Base-by-base conservation (phyloP, 192 early-diverging fungal genomes). In the Mortierella antarctica region DNA sequence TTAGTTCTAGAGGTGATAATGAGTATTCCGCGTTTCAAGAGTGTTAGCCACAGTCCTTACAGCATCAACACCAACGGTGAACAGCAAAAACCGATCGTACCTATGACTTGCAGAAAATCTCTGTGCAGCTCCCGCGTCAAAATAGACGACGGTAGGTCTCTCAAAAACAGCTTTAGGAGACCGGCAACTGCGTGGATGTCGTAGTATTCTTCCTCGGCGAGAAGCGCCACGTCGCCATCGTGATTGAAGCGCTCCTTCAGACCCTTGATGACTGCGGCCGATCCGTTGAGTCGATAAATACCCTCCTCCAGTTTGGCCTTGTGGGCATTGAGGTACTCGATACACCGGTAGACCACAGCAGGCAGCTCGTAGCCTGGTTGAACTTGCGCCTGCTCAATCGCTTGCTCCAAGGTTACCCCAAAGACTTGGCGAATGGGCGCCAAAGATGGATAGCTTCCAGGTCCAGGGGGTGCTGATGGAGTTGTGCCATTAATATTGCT, bases 141-240 rank as follows among this genome's bases (percentile, higher is more conserved):
- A 9, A 99, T 90, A 56, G 93, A 96, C 13, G 89, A 89, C 0
- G 95, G 92, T 47, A 99, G 85, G 72, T 97, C 97, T 40, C 98
- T 90, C 44, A 99, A 77, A 70, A 93, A 99, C 57, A 95, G 84
- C 82, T 99, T 99, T 55, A 99, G 86, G 46, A 98, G 71, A 21
- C 96, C 96, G 40, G 96, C 92, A 21, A 99, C 91, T 4, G 93
- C 96, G 79, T 99, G 98, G 17, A 96, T 91, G 72, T 99, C 98
- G 47, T 96, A 94, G 61, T 88, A 89, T 59, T 86, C 85, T 41
- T 86, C 85, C 20, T 84, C 75, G 21, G 61, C 79, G 15, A 95
- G 67, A 45, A 96, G 69, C 50, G 92, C 83, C 23, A 94, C 86
- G 85, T 96, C 95, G 8, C 93, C 92, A 46, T 95, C 94, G 67